A percentile compares a stretch with the other conserved stretches of the same genome.
Evolutionary conservation across 352 stramenopile species (phyloP).

Genomic region (Globisporangium uncinulatum): DNA sequence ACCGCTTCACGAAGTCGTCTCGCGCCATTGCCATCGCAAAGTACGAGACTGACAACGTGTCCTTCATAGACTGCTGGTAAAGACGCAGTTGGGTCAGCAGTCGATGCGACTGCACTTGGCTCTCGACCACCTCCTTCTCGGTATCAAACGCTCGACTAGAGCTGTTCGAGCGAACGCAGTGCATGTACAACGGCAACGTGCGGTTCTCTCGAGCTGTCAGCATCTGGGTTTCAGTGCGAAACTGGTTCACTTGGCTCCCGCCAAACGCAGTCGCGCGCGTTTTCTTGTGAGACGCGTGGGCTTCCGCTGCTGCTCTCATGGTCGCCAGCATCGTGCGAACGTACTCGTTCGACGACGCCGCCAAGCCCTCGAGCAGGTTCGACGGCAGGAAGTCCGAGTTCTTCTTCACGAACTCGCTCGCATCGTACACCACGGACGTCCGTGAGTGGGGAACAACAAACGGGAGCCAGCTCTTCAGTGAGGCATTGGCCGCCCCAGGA

Average conservation of each 20-base stretch:
- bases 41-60: conserved; percentile 11
- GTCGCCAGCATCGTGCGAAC: conserved; percentile 25
- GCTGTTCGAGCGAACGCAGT: conserved; percentile 41
- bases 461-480: conserved; percentile 13
- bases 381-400: conserved; percentile 54
- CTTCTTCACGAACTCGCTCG: conserved; percentile 60
- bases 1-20: conserved; percentile 19
- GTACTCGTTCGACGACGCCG: conserved; percentile 17
- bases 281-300: conserved; percentile 1
- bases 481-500: conserved; percentile 7
- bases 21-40: conserved; percentile 22
- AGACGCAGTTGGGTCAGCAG: conserved; percentile 26
- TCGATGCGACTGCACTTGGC: conserved; percentile 30
- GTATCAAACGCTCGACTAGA: conserved; percentile 21
- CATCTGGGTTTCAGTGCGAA: conserved; percentile 31
- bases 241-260: conserved; percentile 27
- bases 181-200: conserved; percentile 42
- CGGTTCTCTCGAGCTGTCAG: conserved; percentile 13
- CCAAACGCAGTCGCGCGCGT: not conserved
- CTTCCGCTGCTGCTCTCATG: not conserved
- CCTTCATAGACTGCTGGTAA: conserved; percentile 7
- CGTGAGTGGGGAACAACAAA: conserved; percentile 51
- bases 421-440: conserved; percentile 48
- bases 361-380: conserved; percentile 28
- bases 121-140: conserved; percentile 21